Evolutionary conservation across 345 rosid genomes (phyloP), one percentile per base, ranked within the genome.

Genomic region (Lepidium sativum): DNA sequence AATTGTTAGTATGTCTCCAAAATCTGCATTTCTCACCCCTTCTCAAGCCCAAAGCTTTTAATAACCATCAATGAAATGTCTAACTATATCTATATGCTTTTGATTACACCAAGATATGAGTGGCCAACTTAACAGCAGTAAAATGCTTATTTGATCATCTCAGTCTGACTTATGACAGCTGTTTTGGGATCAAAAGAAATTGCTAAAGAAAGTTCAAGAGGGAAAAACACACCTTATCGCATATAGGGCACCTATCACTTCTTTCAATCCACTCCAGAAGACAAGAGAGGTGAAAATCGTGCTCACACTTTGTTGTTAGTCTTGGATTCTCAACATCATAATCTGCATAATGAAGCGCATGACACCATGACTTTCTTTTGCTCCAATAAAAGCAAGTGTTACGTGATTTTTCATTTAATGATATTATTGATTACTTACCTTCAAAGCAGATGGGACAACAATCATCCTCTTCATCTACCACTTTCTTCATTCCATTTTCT

Each of bases 201-300:
- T 20, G 38, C 39, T 9, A 49, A 23, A 47, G 16, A 59, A 14
- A 35, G 17, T 8, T 15, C 42, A 45, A 4, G 14, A 21, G 2
- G 15, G 71, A 9, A 23, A 58, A 23, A 58, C 81, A 50, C 69
- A 92, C 98, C 98, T 87, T 80, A 78, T 85, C 86, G 41, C 98
- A 92, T 11, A 89, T 84, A 50, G 97, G 98, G 75, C 98, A 92
- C 40, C 68, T 50, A 40, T 87, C 89, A 39, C 97, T 92, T 77
- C 96, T 84, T 82, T 92, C 98, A 78, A 83, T 83, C 98, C 98
- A 92, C 63, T 89, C 98, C 52, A 89, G 75, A 65, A 92, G 83
- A 77, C 97, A 92, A 2, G 92, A 75, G 20, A 92, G 81, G 78
- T 92, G 98, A 67, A 79, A 92, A 80, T 79, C 87, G 67, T 92